Evolutionary conservation across 345 rosid species (phyloP).

Genomic region (Aurinia saxatilis): DNA sequence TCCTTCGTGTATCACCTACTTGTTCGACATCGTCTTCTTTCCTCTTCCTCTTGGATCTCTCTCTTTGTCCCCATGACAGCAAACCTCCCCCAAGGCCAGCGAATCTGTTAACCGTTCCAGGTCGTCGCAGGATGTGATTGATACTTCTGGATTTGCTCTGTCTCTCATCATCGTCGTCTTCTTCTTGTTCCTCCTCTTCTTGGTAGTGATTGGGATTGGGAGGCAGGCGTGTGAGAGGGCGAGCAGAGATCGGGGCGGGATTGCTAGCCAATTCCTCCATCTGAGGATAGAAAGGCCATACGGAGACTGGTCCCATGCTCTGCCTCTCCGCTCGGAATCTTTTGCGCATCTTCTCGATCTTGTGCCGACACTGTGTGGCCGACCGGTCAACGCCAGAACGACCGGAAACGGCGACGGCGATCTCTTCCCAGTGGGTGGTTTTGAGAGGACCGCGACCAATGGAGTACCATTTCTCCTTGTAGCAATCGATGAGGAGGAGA

Average conservation of each 20-base stretch:
- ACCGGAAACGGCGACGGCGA: slow-evolving; percentile 50
- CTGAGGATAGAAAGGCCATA: slow-evolving; percentile 57
- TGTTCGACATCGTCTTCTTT: slow-evolving; percentile 5
- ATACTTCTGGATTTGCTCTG: slow-evolving; percentile 52
- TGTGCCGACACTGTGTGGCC: slow-evolving; percentile 66
- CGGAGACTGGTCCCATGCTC: slow-evolving; percentile 23
- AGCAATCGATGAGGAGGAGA: slow-evolving; percentile 48
- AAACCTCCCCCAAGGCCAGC: slow-evolving; percentile 27
- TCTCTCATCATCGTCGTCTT: slow-evolving; percentile 32
- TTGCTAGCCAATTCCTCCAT: slow-evolving; percentile 72
- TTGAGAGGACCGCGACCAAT: slow-evolving; percentile 59
- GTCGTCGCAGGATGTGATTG: slow-evolving; percentile 48
- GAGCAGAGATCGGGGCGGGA: slow-evolving; percentile 52
- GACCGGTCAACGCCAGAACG: slow-evolving; percentile 63
- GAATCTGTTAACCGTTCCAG: slow-evolving; percentile 45
- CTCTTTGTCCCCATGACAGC: slow-evolving; percentile 25
- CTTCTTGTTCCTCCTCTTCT: slow-evolving; percentile 27
- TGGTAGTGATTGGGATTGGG: not conserved
- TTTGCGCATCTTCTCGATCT: slow-evolving; percentile 83
- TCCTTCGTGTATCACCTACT: slow-evolving; percentile 18
- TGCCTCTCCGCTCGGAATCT: slow-evolving; percentile 55
- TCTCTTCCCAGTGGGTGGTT: slow-evolving; percentile 69
- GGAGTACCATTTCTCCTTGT: slow-evolving; percentile 64
- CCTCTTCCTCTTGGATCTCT: slow-evolving; percentile 26
- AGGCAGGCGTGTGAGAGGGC: slow-evolving; percentile 36